Evolutionary conservation across 75 land plant species (phyloP).

Genomic region (Pinus albicaulis): DNA sequence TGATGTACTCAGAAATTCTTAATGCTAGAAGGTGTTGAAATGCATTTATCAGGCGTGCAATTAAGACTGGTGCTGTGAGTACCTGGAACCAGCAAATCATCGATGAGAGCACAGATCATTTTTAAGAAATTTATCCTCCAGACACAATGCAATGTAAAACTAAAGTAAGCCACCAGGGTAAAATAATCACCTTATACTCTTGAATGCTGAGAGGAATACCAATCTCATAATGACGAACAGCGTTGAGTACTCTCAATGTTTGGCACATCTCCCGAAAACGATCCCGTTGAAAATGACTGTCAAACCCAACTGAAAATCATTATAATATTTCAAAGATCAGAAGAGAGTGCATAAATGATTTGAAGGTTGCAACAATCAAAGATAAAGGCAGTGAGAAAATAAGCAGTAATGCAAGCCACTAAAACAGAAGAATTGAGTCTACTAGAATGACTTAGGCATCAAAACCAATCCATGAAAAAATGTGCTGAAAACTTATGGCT

Average conservation of each 20-base stretch:
- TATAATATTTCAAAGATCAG: constrained; percentile 40
- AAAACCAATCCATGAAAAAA: background rate
- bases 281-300: constrained; percentile 77
- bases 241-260: constrained; percentile 89
- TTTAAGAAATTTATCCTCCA: background rate
- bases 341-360: background rate
- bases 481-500: background rate
- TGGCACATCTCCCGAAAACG: constrained; percentile 89
- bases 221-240: constrained; percentile 80
- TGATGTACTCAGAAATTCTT: constrained; percentile 88
- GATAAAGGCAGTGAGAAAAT: background rate
- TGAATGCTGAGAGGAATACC: constrained; percentile 96
- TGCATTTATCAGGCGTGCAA: constrained; percentile 83
- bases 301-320: constrained; percentile 65
- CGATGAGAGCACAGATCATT: background rate
- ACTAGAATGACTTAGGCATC: background rate
- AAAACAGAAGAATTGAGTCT: background rate
- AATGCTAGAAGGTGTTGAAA: constrained; percentile 83
- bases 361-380: background rate
- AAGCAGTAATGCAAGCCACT: background rate
- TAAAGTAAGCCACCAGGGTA: background rate
- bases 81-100: constrained; percentile 37
- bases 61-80: constrained; percentile 79
- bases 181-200: constrained; percentile 69
- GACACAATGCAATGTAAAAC: background rate